phyloP scores from a whole-genome alignment of 2,329 filamentous ascomycete species.

The Cercospora citrullina region DNA sequence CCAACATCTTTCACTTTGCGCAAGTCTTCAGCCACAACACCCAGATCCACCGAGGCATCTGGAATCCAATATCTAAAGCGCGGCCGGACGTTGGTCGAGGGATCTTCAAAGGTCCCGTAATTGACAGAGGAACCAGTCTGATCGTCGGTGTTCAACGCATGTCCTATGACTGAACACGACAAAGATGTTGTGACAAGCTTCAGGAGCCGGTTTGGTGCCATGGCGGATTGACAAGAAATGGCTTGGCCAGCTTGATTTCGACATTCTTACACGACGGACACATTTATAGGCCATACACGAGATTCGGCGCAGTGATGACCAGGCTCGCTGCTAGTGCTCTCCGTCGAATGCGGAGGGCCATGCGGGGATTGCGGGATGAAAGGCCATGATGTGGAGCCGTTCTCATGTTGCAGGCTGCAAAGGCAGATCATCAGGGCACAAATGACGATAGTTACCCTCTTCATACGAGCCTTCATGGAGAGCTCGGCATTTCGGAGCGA shows the following conservation, averaged over 20 bases:
- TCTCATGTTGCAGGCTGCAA: background rate
- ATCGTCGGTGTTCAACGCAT: constrained; percentile 22
- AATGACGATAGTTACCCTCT: background rate
- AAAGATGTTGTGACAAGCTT: constrained; percentile 3
- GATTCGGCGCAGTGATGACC: background rate
- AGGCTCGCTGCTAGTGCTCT: background rate
- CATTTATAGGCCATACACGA: background rate
- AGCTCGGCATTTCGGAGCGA: background rate
- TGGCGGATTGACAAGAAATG: background rate
- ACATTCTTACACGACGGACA: background rate
- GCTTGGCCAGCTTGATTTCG: background rate
- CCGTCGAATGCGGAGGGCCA: background rate
- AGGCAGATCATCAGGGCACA: background rate
- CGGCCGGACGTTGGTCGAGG: constrained; percentile 35
- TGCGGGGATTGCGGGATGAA: background rate
- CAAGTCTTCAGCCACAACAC: constrained; percentile 38
- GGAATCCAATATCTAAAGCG: constrained; percentile 45
- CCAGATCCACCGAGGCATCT: constrained; percentile 40
- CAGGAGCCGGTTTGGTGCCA: background rate
- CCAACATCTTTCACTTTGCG: constrained; percentile 37
- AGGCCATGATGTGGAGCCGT: background rate
- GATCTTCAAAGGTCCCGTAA: constrained; percentile 36
- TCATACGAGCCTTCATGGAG: background rate
- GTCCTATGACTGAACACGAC: background rate
- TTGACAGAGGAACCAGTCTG: constrained; percentile 27